Conservation (phyloP, 2,329 filamentous ascomycete species). For the Beauveria sp. region DNA sequence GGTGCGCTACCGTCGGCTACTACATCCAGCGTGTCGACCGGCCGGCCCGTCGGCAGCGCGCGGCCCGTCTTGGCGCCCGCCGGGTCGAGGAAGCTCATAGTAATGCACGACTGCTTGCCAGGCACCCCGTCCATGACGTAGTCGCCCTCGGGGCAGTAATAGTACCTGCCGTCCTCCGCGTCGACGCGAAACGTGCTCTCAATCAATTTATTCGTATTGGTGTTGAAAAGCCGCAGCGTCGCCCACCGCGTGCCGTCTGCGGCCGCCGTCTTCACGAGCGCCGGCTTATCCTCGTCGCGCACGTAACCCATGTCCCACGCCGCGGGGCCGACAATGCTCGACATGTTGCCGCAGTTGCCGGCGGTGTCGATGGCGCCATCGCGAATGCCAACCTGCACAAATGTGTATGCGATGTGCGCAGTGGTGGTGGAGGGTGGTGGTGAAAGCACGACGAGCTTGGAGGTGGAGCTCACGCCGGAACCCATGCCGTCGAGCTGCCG, state of each 20-base stretch:
- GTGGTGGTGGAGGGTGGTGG: not conserved
- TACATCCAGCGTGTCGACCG: slow-evolving; percentile 40
- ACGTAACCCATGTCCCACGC: slow-evolving; percentile 26
- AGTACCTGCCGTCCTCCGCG: slow-evolving; percentile 23
- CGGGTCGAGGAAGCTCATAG: slow-evolving; percentile 54
- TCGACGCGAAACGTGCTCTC: slow-evolving; percentile 47
- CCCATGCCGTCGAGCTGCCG: slow-evolving; percentile 68
- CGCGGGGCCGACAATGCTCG: slow-evolving; percentile 53
- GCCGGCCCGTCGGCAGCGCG: slow-evolving; percentile 41
- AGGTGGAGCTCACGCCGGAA: slow-evolving; percentile 59
- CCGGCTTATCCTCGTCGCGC: slow-evolving; percentile 5
- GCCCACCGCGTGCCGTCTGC: slow-evolving; percentile 24
- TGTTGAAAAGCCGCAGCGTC: slow-evolving; percentile 58
- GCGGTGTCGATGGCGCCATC: slow-evolving; percentile 55
- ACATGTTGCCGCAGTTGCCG: slow-evolving; percentile 73
- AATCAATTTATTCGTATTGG: slow-evolving; percentile 62
- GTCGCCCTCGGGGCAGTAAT: slow-evolving; percentile 32
- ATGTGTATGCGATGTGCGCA: slow-evolving; percentile 60
- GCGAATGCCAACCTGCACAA: slow-evolving; percentile 59
- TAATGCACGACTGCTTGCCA: slow-evolving; percentile 48
- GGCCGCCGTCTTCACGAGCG: slow-evolving; percentile 14
- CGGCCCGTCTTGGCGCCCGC: slow-evolving; percentile 56
- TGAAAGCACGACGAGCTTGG: slow-evolving; percentile 61
- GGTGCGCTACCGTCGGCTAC: slow-evolving; percentile 8
- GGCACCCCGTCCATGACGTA: slow-evolving; percentile 59